phyloP scores from a whole-genome alignment of 768 basidiomycete genomes.

The Mycena latifolia region DNA sequence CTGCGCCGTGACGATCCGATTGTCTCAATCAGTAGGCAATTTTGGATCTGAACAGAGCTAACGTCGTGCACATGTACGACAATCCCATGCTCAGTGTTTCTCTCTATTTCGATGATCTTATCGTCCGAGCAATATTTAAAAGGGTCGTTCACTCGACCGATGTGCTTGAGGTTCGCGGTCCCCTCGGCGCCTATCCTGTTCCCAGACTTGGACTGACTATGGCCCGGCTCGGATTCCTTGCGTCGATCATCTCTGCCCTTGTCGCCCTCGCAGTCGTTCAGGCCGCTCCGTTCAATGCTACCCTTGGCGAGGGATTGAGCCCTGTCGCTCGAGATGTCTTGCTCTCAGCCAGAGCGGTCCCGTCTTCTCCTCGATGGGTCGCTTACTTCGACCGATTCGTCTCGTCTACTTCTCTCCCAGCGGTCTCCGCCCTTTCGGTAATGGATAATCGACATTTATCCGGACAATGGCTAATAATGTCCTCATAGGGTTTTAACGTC shows the following conservation, averaged over 20 bases:
- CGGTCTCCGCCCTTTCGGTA: conserved; percentile 11
- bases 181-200: conserved; percentile 1
- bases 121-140: conserved; percentile 7
- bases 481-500: conserved; percentile 31
- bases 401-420: conserved; percentile 27
- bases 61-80: neutral
- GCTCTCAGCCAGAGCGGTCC: conserved; percentile 26
- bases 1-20: conserved; percentile 8
- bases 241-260: conserved; percentile 30
- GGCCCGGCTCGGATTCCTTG: conserved; percentile 29
- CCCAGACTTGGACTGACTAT: conserved; percentile 14
- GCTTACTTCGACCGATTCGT: conserved; percentile 34
- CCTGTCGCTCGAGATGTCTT: conserved; percentile 28
- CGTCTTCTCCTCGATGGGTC: conserved; percentile 22
- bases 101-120: too few species aligned
- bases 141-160: conserved; percentile 5
- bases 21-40: conserved; percentile 8
- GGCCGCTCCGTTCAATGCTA: conserved; percentile 17
- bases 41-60: too few species aligned
- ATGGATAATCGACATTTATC: conserved; percentile 4
- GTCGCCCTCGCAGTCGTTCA: conserved; percentile 17
- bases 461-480: conserved; percentile 16
- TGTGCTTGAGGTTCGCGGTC: conserved; percentile 8
- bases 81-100: neutral
- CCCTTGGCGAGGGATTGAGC: conserved; percentile 13